Evolutionary conservation across 2,329 filamentous ascomycete genomes (phyloP).

Genomic region (Ustulina deusta): DNA sequence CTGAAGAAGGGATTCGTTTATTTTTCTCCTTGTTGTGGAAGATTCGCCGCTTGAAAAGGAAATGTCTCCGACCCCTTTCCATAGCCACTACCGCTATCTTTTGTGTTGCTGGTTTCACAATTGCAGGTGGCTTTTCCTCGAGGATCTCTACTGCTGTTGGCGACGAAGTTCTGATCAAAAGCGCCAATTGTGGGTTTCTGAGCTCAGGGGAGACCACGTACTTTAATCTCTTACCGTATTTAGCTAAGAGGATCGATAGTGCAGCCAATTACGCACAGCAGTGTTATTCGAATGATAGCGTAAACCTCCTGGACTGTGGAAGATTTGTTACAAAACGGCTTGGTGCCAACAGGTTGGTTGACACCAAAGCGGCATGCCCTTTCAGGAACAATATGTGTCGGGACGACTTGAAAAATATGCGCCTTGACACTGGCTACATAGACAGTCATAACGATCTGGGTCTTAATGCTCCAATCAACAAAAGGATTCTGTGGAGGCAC

Average conservation of each 20-base stretch:
- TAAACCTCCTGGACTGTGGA: slow-evolving; percentile 2
- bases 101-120: not conserved
- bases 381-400: not conserved
- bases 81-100: not conserved
- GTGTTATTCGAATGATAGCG: slow-evolving; percentile 25
- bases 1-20: not conserved
- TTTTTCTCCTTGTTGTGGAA: not conserved
- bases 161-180: slow-evolving; percentile 10
- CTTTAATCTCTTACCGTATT: accelerated
- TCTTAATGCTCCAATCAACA: not conserved
- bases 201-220: no score
- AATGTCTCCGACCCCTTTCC: not conserved
- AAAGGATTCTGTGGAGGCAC: not conserved
- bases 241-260: not conserved
- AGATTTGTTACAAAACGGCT: not conserved
- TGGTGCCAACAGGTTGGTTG: not conserved
- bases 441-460: not conserved
- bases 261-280: slow-evolving; percentile 39
- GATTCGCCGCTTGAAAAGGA: not conserved
- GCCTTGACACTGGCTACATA: not conserved
- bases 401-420: not conserved
- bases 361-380: not conserved
- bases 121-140: slow-evolving; percentile 20
- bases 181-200: slow-evolving; percentile 14
- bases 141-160: slow-evolving; percentile 12